These are phyloP conservation scores for Candida glucosophila DNA, from an alignment of 1,139 yeast species.

Conservation along the genomic window DNA sequence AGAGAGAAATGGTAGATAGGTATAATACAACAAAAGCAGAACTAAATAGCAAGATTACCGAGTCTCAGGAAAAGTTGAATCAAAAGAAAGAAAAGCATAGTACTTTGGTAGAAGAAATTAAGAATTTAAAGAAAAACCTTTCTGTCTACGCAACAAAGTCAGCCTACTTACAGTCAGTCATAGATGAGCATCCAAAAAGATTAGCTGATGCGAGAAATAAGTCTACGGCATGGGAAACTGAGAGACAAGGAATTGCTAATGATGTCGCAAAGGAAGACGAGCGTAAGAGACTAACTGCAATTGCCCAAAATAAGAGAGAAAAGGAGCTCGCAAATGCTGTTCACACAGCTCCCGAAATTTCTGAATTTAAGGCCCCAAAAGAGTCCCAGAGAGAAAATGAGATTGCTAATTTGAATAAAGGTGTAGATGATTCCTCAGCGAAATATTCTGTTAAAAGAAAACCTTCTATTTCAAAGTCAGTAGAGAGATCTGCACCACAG, in stretches of 20 bases:
- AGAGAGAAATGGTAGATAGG: slow-evolving; percentile 26
- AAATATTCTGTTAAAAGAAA: no score
- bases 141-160: slow-evolving; percentile 40
- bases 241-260: slow-evolving; percentile 32
- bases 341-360: no score
- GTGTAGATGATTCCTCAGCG: slow-evolving; percentile 18
- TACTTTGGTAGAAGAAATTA: slow-evolving; percentile 36
- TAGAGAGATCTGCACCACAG: slow-evolving; percentile 33
- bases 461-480: no score
- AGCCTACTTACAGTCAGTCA: slow-evolving; percentile 29
- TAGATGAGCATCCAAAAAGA: slow-evolving; percentile 26
- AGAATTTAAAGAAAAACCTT: slow-evolving; percentile 31
- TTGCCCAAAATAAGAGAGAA: slow-evolving; percentile 36
- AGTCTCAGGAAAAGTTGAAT: slow-evolving; percentile 23
- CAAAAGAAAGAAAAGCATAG: slow-evolving; percentile 32
- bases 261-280: slow-evolving; percentile 34
- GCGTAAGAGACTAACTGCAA: slow-evolving; percentile 38
- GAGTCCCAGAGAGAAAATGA: slow-evolving; percentile 21
- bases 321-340: no score
- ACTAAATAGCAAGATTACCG: slow-evolving; percentile 27
- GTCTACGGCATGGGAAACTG: slow-evolving; percentile 34
- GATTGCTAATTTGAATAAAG: slow-evolving; percentile 14
- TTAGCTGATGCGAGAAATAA: slow-evolving; percentile 36
- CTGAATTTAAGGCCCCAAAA: slow-evolving; percentile 16
- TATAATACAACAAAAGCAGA: slow-evolving; percentile 33